A percentile compares a stretch with the other conserved stretches of the same genome.
Conservation (phyloP, 2,329 filamentous ascomycete genomes). For the Samsoniella hepiali region DNA sequence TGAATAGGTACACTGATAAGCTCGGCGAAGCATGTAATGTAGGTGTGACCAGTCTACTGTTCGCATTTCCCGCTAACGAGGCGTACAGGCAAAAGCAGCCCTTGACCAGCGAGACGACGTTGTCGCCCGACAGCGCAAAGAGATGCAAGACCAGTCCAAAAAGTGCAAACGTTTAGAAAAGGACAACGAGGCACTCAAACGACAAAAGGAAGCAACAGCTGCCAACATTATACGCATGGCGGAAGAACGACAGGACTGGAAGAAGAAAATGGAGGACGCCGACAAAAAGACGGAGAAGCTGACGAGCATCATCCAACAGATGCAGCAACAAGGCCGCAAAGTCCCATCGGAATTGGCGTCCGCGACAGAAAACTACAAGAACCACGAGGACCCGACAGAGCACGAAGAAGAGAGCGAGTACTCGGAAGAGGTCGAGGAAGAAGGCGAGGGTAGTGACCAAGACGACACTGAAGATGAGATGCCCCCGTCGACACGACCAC, state of each 20-base stretch:
- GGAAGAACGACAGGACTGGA: slow-evolving; percentile 82
- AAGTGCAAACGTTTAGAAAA: slow-evolving; percentile 97
- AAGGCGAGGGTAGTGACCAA: slow-evolving; percentile 61
- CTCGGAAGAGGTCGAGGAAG: slow-evolving; percentile 60
- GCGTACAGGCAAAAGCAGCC: slow-evolving; percentile 25
- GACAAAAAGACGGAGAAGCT: slow-evolving; percentile 84
- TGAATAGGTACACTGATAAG: slow-evolving; percentile 98
- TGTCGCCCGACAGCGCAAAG: slow-evolving; percentile 55
- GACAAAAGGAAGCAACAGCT: slow-evolving; percentile 91
- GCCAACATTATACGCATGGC: slow-evolving; percentile 97
- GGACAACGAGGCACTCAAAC: slow-evolving; percentile 85
- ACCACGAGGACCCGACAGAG: slow-evolving; percentile 34
- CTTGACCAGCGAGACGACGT: slow-evolving; percentile 17
- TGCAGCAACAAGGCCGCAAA: slow-evolving; percentile 91
- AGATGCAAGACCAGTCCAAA: slow-evolving; percentile 99
- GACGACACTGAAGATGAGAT: slow-evolving; percentile 53
- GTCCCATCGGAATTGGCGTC: slow-evolving; percentile 61
- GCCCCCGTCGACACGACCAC: slow-evolving; percentile 22
- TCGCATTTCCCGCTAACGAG: background rate
- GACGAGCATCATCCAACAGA: slow-evolving; percentile 89
- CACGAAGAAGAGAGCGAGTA: slow-evolving; percentile 63
- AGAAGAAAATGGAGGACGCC: slow-evolving; percentile 56
- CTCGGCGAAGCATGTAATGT: slow-evolving; percentile 82
- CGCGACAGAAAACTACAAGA: slow-evolving; percentile 54
- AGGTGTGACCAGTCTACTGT: background rate